Evolutionary conservation across 129 eudicot genomes (phyloP).

Genomic region (Pseudognaphalium luteoalbum): DNA sequence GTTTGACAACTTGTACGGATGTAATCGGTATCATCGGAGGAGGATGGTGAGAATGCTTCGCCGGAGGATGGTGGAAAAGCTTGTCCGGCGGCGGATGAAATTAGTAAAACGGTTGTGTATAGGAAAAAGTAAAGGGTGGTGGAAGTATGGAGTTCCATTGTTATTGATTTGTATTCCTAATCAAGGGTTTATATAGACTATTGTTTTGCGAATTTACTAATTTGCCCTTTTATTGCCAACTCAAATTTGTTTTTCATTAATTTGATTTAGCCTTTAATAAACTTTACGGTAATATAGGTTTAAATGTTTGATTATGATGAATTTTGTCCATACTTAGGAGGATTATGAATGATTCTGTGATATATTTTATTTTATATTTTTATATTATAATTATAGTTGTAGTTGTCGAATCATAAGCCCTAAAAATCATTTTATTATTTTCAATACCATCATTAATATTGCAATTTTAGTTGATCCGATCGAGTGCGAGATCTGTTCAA

Average conservation of each 20-base stretch:
- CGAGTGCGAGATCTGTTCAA: too few relatives aligned
- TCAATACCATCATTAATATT: too few relatives aligned
- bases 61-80: conserved; percentile 11
- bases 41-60: background rate
- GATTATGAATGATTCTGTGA: background rate
- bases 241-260: background rate
- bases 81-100: conserved; percentile 31
- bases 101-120: background rate
- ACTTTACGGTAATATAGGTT: background rate
- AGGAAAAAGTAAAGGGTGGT: conserved; percentile 19
- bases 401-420: conserved; percentile 16
- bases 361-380: too few relatives aligned
- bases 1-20: conserved; percentile 54
- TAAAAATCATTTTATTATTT: background rate
- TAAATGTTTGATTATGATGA: too few relatives aligned
- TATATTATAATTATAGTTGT: background rate
- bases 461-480: too few relatives aligned
- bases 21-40: conserved; percentile 43
- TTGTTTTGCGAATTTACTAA: background rate
- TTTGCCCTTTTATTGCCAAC: conserved; percentile 10
- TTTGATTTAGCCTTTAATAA: background rate
- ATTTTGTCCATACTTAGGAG: too few relatives aligned
- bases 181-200: conserved; percentile 14
- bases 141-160: conserved; percentile 23
- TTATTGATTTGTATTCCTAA: background rate